Evolutionary conservation across 2,329 filamentous ascomycete genomes (phyloP).

Genomic region (Parastagonospora avenae): DNA sequence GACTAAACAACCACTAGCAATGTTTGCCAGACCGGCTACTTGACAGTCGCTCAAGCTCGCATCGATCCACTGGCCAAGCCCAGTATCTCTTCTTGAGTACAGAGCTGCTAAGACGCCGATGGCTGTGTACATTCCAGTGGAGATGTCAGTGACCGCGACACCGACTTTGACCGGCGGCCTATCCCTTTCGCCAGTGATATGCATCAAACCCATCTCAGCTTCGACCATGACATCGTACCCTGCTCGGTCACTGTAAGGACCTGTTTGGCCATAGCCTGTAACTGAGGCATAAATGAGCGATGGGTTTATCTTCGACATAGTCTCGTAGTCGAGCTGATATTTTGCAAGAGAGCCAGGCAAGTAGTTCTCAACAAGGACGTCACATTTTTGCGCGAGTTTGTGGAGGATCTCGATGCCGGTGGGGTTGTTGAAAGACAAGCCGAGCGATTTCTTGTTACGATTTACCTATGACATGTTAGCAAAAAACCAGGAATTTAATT

Average conservation of each 20-base stretch:
- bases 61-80: conserved; percentile 89
- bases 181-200: conserved; percentile 89
- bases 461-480: conserved; percentile 67
- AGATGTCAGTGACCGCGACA: conserved; percentile 96
- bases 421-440: conserved; percentile 83
- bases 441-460: conserved; percentile 95
- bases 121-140: conserved; percentile 90
- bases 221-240: conserved; percentile 99
- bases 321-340: conserved; percentile 86
- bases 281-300: conserved; percentile 91
- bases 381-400: conserved; percentile 78
- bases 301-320: conserved; percentile 79
- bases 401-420: conserved; percentile 85
- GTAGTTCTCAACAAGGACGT: conserved; percentile 96
- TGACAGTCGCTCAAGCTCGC: conserved; percentile 91
- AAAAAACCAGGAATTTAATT: not conserved
- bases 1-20: conserved; percentile 87
- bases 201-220: conserved; percentile 97
- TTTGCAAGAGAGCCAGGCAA: conserved; percentile 86
- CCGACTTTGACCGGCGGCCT: conserved; percentile 95
- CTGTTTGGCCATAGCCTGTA: conserved; percentile 94
- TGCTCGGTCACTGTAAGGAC: conserved; percentile 82
- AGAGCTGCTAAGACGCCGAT: conserved; percentile 94
- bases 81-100: conserved; percentile 73
- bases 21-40: conserved; percentile 87